Conservation (phyloP, 2,329 filamentous ascomycete species). For the Lachnellula hyalina region DNA sequence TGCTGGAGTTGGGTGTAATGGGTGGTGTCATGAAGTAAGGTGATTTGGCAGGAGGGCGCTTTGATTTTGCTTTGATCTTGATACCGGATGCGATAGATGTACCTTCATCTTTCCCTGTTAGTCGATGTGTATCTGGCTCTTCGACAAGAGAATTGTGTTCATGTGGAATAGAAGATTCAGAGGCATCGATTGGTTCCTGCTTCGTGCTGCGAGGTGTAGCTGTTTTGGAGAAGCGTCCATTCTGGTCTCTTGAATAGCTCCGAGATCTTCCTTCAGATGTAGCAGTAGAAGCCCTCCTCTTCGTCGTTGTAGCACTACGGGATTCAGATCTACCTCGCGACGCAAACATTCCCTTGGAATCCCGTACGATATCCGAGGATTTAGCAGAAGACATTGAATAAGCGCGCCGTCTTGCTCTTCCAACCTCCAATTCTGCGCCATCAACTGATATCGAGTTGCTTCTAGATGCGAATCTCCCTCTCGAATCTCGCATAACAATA, state of each 20-base stretch:
- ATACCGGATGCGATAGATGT: background rate
- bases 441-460: too few species aligned
- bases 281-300: background rate
- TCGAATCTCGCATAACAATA: constrained; percentile 4
- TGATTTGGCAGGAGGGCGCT: constrained; percentile 26
- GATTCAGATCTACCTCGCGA: background rate
- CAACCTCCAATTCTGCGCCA: too few species aligned
- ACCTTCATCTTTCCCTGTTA: background rate
- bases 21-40: constrained; percentile 25
- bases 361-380: too few species aligned
- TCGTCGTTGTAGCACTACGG: background rate
- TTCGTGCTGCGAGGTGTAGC: background rate
- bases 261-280: background rate
- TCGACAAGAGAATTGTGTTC: background rate
- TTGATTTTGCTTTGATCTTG: constrained; percentile 12
- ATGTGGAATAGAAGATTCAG: background rate
- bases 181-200: background rate
- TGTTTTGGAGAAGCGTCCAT: background rate
- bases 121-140: background rate
- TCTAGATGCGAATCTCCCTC: constrained; percentile 6
- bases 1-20: constrained; percentile 4
- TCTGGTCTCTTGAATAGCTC: background rate
- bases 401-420: too few species aligned
- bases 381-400: too few species aligned
- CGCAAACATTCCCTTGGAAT: background rate